Base-by-base conservation (phyloP, 345 rosid species). In the Aegle marmelos region DNA sequence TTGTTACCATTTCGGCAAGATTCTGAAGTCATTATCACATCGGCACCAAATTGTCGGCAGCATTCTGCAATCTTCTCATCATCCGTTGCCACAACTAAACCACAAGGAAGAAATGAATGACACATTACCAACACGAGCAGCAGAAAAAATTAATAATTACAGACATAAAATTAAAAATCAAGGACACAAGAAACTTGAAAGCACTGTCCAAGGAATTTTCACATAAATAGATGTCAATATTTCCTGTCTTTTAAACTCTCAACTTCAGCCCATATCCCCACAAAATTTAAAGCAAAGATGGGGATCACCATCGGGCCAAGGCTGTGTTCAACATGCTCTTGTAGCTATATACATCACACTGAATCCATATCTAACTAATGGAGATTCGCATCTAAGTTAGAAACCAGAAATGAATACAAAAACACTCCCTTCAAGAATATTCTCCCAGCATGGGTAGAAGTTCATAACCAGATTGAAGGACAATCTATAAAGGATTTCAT, bases 11-110 rank as follows among this genome's bases (percentile, higher is more conserved):
- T 96, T 83, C 73, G 90, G 75, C 98, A 94, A 81, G 97, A 89
- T 83, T 92, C 97, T 16, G 97, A 92, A 73, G 99, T 96, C 99
- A 96, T 92, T 75, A 96, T 81, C 48, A 96, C 99, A 89, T 92
- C 95, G 27, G 98, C 97, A 11, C 97, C 99, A 86, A 96, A 91
- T 64, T 92, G 91, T 79, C 94, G 93, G 85, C 99, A 96, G 31
- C 99, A 96, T 72, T 91, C 95, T 19, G 97, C 98, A 7, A 96
- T 92, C 85, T 85, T 87, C 74, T 91, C 92, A 72, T 96, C 97
- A 87, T 96, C 99, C 2, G 98, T 96, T 11, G 98, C 98, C 78
- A 94, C 98, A 89, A 96, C 98, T 94, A 84, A 68, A 80, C 53
- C 48, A 79, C 54, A 9, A 83, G 33, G 5, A 41, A 67, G 14